Conservation (phyloP, 805 yeast genomes). For the Candida tallmaniae region DNA sequence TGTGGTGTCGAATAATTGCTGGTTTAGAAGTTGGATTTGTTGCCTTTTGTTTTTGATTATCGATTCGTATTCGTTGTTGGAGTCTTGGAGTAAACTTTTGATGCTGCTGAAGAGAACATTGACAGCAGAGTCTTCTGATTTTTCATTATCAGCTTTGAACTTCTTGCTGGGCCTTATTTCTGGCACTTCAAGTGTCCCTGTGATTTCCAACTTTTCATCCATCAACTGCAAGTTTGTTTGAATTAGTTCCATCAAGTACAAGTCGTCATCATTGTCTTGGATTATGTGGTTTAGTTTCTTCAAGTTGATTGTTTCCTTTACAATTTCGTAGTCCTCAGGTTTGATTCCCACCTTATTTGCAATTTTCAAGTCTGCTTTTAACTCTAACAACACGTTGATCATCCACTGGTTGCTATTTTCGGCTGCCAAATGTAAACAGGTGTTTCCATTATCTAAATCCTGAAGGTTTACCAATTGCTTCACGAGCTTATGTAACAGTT, state of each 20-base stretch:
- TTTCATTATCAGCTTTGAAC: conserved; percentile 5
- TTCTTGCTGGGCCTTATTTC: conserved; percentile 8
- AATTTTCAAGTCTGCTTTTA: conserved; percentile 51
- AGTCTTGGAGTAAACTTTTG: conserved; percentile 32
- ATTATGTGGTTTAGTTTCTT: conserved; percentile 12
- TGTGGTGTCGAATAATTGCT: conserved; percentile 35
- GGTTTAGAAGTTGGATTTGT: conserved; percentile 32
- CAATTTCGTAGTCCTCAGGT: conserved; percentile 82
- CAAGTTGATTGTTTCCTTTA: conserved; percentile 28
- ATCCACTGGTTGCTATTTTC: conserved; percentile 38
- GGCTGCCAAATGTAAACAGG: conserved; percentile 38
- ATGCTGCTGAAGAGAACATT: conserved; percentile 34
- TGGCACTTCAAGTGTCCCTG: conserved; percentile 7
- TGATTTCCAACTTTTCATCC: conserved; percentile 20
- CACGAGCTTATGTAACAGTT: conserved; percentile 15
- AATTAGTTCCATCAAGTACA: conserved; percentile 31
- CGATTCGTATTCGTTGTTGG: conserved; percentile 36
- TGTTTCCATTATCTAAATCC: conserved; percentile 34
- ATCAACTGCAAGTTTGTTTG: conserved; percentile 31
- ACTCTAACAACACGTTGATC: conserved; percentile 27
- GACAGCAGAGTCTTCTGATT: conserved; percentile 16
- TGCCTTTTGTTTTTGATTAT: conserved; percentile 31
- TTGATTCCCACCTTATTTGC: conserved; percentile 83
- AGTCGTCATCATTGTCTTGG: conserved; percentile 17
- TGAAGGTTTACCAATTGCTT: conserved; percentile 28